Conservation (phyloP, 371 early-diverging fungal genomes). For the Mucor plumbeus region DNA sequence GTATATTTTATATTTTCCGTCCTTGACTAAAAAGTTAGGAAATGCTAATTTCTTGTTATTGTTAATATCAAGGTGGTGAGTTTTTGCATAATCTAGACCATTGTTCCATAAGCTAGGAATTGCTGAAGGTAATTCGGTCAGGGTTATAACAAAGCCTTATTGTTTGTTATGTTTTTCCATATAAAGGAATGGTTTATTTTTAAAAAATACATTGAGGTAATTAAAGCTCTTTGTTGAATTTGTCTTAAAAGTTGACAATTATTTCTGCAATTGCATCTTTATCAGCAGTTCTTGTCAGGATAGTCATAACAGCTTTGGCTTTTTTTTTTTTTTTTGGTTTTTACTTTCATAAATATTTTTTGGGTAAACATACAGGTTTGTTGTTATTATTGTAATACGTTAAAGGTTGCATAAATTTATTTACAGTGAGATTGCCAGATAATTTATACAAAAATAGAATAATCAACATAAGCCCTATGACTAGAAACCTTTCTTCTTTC, state of each 20-base stretch:
- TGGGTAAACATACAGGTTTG: constrained; percentile 50
- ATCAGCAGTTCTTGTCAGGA: constrained; percentile 53
- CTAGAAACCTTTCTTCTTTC: neutral
- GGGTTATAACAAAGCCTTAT: constrained; percentile 80
- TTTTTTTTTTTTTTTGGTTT: constrained; percentile 46
- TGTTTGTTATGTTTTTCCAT: constrained; percentile 75
- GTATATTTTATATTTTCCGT: constrained; percentile 66
- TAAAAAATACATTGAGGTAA: constrained; percentile 56
- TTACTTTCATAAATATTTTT: constrained; percentile 33
- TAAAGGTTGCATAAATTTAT: constrained; percentile 42
- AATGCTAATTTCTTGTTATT: constrained; percentile 24
- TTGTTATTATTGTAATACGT: constrained; percentile 54
- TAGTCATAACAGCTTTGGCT: constrained; percentile 56
- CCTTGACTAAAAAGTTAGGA: constrained; percentile 49
- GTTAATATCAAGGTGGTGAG: constrained; percentile 41
- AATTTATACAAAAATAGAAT: constrained; percentile 41
- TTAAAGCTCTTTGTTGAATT: constrained; percentile 56
- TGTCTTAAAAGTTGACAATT: constrained; percentile 46
- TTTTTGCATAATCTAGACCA: constrained; percentile 54
- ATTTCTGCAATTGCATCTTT: constrained; percentile 45
- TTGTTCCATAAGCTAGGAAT: constrained; percentile 82
- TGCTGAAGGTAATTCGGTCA: constrained; percentile 72
- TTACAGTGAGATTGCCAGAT: constrained; percentile 47
- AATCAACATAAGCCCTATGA: neutral
- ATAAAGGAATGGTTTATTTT: constrained; percentile 71